Base-by-base conservation (phyloP, 2,329 filamentous ascomycete species). In the Hymenoscyphus occultus region DNA sequence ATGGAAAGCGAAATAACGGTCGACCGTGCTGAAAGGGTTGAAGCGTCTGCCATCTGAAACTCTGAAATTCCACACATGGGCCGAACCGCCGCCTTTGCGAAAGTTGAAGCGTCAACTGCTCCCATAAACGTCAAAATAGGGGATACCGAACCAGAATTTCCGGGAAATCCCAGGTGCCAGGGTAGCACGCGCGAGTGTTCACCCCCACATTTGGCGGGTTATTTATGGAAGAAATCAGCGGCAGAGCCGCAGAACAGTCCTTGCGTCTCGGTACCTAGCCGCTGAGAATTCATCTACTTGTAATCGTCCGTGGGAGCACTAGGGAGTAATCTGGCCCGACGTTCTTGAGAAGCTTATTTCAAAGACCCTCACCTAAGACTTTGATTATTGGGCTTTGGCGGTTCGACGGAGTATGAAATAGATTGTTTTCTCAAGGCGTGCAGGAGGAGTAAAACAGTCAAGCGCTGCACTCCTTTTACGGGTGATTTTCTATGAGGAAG, bases 11-110 rank as follows among this genome's bases (percentile, higher is more conserved):
- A 51, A 22, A 51, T 51, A 10, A 51, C n/a, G n/a, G n/a, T 6
- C 1, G 45, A 48, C n/a, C 7, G 19, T 10, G n/a, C n/a, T 22
- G 45, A 19, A 51, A 51, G 45, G 45, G 45, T 22, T 22, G 5
- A 51, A 51, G 45, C 45, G 45, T 51, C 45, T 9, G 45, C n/a
- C n/a, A 19, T 48, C 19, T 51, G 45, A 51, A 51, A 51, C 45
- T 51, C 45, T 28, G 45, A 28, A 22, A 3, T 51, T 51, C n/a
- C 22, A 22, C 16, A 16, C 45, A 10, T 51, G 45, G 22, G n/a
- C 40, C 40, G 40, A 45, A 45, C 40, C 40, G 40, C 40, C 40
- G 40, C 40, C 40, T 14, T 5, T 45, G 40, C 42, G 45, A 51
- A 51, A 19, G 45, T 19, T 19, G 42, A 51, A 19, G 19, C 45